Base-by-base conservation (phyloP, 169 alveolate species). In the Cyclospora cayetanensis region DNA sequence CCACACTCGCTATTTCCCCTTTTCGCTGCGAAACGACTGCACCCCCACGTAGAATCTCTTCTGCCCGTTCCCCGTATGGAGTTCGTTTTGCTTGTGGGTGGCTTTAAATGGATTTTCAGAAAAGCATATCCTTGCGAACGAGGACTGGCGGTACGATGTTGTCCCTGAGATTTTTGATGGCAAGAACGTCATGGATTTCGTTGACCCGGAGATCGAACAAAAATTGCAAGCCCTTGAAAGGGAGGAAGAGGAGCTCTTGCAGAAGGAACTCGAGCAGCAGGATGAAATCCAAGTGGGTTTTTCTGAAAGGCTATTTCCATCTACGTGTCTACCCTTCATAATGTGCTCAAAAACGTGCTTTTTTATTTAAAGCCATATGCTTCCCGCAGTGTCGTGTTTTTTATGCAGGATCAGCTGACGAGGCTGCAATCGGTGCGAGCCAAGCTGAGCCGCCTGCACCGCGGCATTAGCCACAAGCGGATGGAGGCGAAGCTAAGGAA, bases 91-190 rank as follows among this genome's bases (percentile, higher is more conserved):
- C n/a, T n/a, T n/a, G n/a, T n/a, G n/a, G n/a, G n/a, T n/a, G n/a
- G n/a, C n/a, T n/a, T n/a, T n/a, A n/a, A n/a, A n/a, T n/a, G n/a
- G n/a, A n/a, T 43, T 52, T 79, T 89, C 93, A 94, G 99, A 97
- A 89, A 96, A 95, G 82, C 97, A 96, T 91, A 92, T 96, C 20
- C 96, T 98, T 39, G 98, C 95, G 42, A 93, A 97, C 85, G 98
- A 97, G 20, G 98, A 97, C 41, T 98, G 99, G 99, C 97, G 97
- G 94, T 98, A 97, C 95, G 99, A 99, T 95, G 98, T 97, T 80
- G 96, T 98, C 90, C 99, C 99, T 22, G 99, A 98, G 95, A 96
- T 99, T 52, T 96, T 97, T 94, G 97, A 98, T 63, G 99, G 99
- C 55, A 98, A 98, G 92, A 99, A 99, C 95, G 98, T 99, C 22